Evolutionary conservation across 2,329 filamentous ascomycete species (phyloP), one percentile per base, ranked within the genome.

Genomic region (Arthroderma sp.): DNA sequence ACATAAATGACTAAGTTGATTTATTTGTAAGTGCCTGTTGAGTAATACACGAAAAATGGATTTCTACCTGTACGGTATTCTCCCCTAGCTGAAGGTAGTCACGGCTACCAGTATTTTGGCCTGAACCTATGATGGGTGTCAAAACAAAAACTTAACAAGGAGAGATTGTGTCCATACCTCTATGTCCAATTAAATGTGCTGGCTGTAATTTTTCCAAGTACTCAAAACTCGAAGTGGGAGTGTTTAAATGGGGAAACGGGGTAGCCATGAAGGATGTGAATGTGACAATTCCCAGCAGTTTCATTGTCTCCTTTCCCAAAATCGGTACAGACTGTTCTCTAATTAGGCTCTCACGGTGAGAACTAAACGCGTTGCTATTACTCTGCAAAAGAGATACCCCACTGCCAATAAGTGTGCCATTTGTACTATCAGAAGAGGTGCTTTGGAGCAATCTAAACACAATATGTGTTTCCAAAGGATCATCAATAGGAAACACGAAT

Each of bases 71-170:
- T 37, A 72, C 60, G 4, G 68, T 72, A 59, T 73, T 73, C 56
- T 73, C 71, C 15, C 71, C 70, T 19, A 73, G 61, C 56, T 73
- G 71, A 49, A 73, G 66, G 57, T 66, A 61, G 28, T 61, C 67
- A 13, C 61, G 65, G 28, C 59, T 62, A 2, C 56, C 56, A 17
- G 65, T 63, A 54, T 71, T 70, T 56, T 66, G 62, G 15, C 69
- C 68, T 2, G 63, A 52, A 11, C 49, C 49, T 52, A 4, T 7
- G 17, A 35, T 33, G 15, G n/a, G 13, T 17, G 28, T 37, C 2
- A 37, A 28, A 52, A 33, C n/a, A 7, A 19, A 19, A 15, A 49
- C 9, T 1, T 17, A 52, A 2, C 11, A 19, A 15, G 28, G 19
- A 37, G 17, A 35, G 5, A 33, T 11, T 25, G 4, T 8, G 13